Evolutionary conservation across 352 stramenopile genomes (phyloP).

Genomic region (Pilasporangium apinafurcum): DNA sequence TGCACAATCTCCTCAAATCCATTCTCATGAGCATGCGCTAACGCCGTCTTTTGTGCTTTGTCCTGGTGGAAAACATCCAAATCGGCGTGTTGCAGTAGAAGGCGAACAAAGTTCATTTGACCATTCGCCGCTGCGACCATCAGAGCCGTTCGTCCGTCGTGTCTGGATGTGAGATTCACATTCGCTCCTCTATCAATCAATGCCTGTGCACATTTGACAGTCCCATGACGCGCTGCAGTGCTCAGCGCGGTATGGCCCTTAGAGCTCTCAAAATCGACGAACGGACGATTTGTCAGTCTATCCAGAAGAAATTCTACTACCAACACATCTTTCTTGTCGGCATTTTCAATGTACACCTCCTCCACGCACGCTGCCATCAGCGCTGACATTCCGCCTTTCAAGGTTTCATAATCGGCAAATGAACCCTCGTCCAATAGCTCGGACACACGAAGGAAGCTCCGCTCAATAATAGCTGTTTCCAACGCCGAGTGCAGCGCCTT

Average conservation of each 20-base stretch:
- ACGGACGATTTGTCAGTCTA: constrained; percentile 34
- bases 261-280: constrained; percentile 60
- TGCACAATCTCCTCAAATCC: constrained; percentile 22
- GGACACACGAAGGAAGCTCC: constrained; percentile 28
- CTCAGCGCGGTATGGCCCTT: constrained; percentile 33
- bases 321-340: constrained; percentile 40
- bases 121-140: constrained; percentile 53
- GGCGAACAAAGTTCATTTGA: constrained; percentile 41
- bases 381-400: constrained; percentile 19
- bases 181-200: constrained; percentile 45
- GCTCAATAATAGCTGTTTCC: constrained; percentile 31
- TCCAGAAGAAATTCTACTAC: constrained; percentile 56
- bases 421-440: constrained; percentile 48
- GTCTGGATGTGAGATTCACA: constrained; percentile 30
- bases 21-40: constrained; percentile 23
- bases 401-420: constrained; percentile 64
- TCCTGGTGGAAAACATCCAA: constrained; percentile 33
- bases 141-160: constrained; percentile 34
- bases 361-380: constrained; percentile 53
- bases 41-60: constrained; percentile 23
- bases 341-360: constrained; percentile 51
- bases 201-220: constrained; percentile 36
- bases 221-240: constrained; percentile 37
- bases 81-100: constrained; percentile 30
- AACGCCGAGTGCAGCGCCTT: constrained; percentile 33